Evolutionary conservation across 192 early-diverging fungal genomes (phyloP).

Genomic region (Neocallimastix lanati): DNA sequence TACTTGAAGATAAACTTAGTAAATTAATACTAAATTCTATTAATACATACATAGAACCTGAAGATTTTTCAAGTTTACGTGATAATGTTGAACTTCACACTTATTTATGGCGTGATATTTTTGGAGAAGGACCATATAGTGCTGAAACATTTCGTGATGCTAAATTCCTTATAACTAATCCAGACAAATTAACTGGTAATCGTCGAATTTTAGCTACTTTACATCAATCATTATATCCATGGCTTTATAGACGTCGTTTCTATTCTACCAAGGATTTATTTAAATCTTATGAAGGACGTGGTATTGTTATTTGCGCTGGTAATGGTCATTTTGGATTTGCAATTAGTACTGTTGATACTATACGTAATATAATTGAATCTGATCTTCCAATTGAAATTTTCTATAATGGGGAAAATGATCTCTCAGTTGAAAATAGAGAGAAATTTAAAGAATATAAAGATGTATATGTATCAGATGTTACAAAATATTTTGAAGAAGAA

Average conservation of each 20-base stretch:
- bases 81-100: not conserved
- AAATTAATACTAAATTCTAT: not conserved
- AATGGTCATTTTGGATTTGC: constrained; percentile 21
- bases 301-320: constrained; percentile 30
- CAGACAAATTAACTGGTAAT: not conserved
- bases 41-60: not conserved
- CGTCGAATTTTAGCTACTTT: not conserved
- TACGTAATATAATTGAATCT: constrained; percentile 14
- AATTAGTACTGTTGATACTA: constrained; percentile 14
- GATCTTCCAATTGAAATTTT: not conserved
- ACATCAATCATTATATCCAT: not conserved
- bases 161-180: not conserved
- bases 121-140: not conserved
- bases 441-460: not conserved
- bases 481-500: not conserved
- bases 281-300: constrained; percentile 6
- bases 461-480: not conserved
- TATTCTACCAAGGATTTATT: not conserved
- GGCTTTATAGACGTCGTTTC: not conserved
- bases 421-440: not conserved
- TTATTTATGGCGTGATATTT: not conserved
- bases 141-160: not conserved
- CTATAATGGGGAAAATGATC: not conserved
- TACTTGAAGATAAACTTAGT: not conserved
- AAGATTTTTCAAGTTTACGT: not conserved